Conservation (phyloP, 495 filamentous ascomycete genomes). For the Bacidia gigantensis region DNA sequence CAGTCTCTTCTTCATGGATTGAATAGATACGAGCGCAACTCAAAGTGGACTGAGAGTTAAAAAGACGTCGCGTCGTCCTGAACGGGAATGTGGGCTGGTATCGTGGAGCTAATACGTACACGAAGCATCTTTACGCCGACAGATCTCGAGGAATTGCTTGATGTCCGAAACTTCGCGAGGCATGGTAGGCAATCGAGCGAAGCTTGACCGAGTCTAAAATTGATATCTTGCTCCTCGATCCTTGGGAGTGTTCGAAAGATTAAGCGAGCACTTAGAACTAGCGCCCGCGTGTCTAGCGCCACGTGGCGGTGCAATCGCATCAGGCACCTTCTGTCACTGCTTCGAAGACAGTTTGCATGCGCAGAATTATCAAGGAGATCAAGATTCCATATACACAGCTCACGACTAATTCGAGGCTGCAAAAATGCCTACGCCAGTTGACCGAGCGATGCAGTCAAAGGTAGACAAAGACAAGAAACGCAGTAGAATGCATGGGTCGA, state of each 20-base stretch:
- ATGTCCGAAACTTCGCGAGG: conserved; percentile 97
- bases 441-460: conserved; percentile 66
- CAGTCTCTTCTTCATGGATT: too few relatives aligned
- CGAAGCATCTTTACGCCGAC: conserved; percentile 93
- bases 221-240: conserved; percentile 7
- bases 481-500: too few relatives aligned
- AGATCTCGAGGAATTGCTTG: conserved; percentile 99
- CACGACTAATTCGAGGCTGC: too few relatives aligned
- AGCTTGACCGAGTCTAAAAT: neutral
- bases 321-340: too few relatives aligned
- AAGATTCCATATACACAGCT: too few relatives aligned
- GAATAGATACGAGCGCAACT: too few relatives aligned
- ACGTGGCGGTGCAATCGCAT: too few relatives aligned
- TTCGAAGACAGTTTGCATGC: too few relatives aligned
- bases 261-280: neutral
- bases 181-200: conserved; percentile 45
- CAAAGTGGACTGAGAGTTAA: too few relatives aligned
- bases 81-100: neutral
- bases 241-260: conserved; percentile 11
- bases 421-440: conserved; percentile 60
- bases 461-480: conserved; percentile 38
- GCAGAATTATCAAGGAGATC: too few relatives aligned
- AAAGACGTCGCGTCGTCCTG: too few relatives aligned
- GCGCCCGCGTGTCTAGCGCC: neutral
- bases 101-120: conserved; percentile 43